These are phyloP conservation scores for Auriscalpium microsporum DNA, from an alignment of 768 basidiomycete species.

Conservation along the genomic window DNA sequence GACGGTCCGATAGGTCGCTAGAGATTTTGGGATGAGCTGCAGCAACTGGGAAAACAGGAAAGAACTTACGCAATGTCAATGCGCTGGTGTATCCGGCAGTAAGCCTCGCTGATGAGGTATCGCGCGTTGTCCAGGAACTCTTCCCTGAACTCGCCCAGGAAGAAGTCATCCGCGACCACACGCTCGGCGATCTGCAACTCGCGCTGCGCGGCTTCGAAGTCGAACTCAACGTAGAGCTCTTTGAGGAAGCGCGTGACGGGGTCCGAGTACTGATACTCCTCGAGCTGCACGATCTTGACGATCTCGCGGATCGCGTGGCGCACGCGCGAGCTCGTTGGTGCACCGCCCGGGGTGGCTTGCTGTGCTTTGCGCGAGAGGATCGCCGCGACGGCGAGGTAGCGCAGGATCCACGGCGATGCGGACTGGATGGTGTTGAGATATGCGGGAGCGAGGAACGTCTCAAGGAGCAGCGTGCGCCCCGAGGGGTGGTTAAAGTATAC, in stretches of 20 bases:
- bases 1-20: slow-evolving; percentile 86
- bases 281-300: slow-evolving; percentile 88
- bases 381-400: slow-evolving; percentile 90
- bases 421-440: slow-evolving; percentile 99
- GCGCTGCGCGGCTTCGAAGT: slow-evolving; percentile 90
- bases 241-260: slow-evolving; percentile 90
- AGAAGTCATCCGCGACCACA: slow-evolving; percentile 89
- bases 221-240: slow-evolving; percentile 91
- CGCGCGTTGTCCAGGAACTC: slow-evolving; percentile 97
- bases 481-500: slow-evolving; percentile 97
- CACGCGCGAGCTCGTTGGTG: slow-evolving; percentile 56
- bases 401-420: slow-evolving; percentile 86
- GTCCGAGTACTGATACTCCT: slow-evolving; percentile 94
- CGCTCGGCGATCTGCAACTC: slow-evolving; percentile 70
- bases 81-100: slow-evolving; percentile 92
- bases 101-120: slow-evolving; percentile 93
- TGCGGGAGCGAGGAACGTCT: slow-evolving; percentile 91
- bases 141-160: slow-evolving; percentile 81
- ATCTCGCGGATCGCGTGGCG: slow-evolving; percentile 86
- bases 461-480: slow-evolving; percentile 85
- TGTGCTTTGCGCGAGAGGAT: slow-evolving; percentile 82
- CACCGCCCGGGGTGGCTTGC: slow-evolving; percentile 34
- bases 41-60: background rate
- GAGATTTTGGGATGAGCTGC: background rate
- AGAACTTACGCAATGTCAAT: slow-evolving; percentile 72